phyloP scores from a whole-genome alignment of 768 basidiomycete species.

The Tricholoma matsutake region DNA sequence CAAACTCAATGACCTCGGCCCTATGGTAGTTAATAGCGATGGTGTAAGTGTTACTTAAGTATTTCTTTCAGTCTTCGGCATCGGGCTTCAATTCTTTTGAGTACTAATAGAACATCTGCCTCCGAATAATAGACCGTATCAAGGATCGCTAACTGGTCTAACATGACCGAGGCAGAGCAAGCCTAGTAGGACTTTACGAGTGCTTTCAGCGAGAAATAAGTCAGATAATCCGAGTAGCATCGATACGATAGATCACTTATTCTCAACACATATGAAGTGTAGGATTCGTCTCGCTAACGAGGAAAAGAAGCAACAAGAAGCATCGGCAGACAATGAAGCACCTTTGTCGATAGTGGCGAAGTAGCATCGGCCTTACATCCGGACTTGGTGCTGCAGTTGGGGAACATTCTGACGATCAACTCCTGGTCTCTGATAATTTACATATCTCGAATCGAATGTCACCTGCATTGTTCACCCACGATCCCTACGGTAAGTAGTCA shows the following conservation, averaged over 20 bases:
- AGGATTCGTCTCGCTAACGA: slow-evolving; percentile 31
- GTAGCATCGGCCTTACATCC: neutral
- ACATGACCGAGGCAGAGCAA: slow-evolving; percentile 54
- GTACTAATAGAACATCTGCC: neutral
- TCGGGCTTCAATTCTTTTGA: neutral
- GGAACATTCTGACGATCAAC: neutral
- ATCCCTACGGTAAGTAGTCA: slow-evolving; percentile 9
- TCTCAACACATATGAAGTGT: neutral
- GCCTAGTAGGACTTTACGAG: slow-evolving; percentile 52
- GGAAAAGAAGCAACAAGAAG: slow-evolving; percentile 22
- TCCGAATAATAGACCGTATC: slow-evolving; percentile 49
- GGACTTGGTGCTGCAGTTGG: neutral
- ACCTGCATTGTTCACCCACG: slow-evolving; percentile 6
- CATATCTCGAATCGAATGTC: neutral
- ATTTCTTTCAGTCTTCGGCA: neutral
- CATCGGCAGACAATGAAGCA: neutral
- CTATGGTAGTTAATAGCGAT: slow-evolving; percentile 67
- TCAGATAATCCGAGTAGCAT: slow-evolving; percentile 16
- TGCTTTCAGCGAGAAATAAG: slow-evolving; percentile 54
- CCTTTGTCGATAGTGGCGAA: neutral
- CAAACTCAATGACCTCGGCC: slow-evolving; percentile 58
- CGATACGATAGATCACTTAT: neutral
- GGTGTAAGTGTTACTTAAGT: slow-evolving; percentile 40
- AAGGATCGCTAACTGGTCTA: slow-evolving; percentile 62
- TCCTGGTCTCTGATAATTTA: neutral